These are phyloP conservation scores for Kalmusia sp. DNA, from an alignment of 2,329 filamentous ascomycete genomes.

Conservation along the genomic window DNA sequence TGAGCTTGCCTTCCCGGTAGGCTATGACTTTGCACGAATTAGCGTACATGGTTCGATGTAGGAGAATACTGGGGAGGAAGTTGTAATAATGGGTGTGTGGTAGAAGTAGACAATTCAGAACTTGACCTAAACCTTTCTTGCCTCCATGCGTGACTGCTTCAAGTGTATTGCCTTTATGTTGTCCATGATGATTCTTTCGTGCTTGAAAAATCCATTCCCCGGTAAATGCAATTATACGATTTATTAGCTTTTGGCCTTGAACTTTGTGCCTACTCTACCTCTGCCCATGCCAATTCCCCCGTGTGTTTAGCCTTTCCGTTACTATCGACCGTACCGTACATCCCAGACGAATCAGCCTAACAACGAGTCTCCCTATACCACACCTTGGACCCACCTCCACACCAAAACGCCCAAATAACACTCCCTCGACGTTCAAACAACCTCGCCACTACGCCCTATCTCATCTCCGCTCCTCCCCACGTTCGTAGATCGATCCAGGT, in stretches of 20 bases:
- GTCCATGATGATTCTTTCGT: no score
- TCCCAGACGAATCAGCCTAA: no score
- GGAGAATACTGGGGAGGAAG: constrained; percentile 10
- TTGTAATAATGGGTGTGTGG: constrained; percentile 23
- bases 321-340: no score
- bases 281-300: no score
- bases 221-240: no score
- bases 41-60: constrained; percentile 26
- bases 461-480: constrained; percentile 5
- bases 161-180: no score
- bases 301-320: no score
- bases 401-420: background rate
- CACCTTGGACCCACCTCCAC: background rate
- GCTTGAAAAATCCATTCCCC: no score
- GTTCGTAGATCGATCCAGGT: background rate
- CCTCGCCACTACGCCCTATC: background rate
- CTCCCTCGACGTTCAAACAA: constrained; percentile 8
- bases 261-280: no score
- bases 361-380: no score
- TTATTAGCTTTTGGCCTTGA: no score
- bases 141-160: background rate
- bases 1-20: constrained; percentile 35
- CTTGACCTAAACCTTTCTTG: constrained; percentile 11
- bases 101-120: constrained; percentile 22
- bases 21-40: constrained; percentile 51